Evolutionary conservation across 108 stramenopile genomes (phyloP), one percentile per base, ranked within the genome.

Genomic region (Skeletonema potamos): DNA sequence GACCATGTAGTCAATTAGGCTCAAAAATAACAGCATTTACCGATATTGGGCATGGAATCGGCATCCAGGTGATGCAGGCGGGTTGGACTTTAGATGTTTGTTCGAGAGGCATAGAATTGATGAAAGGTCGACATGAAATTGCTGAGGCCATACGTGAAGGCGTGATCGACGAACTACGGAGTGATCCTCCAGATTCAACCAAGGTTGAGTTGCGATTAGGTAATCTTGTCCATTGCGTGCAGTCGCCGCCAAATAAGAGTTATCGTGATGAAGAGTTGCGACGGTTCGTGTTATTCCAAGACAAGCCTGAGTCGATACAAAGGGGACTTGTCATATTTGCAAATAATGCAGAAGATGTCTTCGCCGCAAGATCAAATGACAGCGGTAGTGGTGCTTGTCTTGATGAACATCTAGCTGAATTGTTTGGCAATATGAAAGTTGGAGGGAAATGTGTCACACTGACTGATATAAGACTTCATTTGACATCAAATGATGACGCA

Each of bases 11-110:
- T 66, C 54, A 43, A 10, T 22, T 27, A 11, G 51, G 65, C 1
- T 18, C 33, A 17, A 67, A 67, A 58, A 72, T 72, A 9, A 66
- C 28, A 41, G 72, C 72, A 3, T 43, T 66, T 10, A 54, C 55
- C 4, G 72, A 72, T 28, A 67, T 72, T 57, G 72, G 72, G 13
- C 72, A 72, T 39, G 72, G 72, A 27, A 67, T 72, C 3, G 72
- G 72, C 10, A 64, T 67, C 30, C 72, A 72, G 9, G 72, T 66
- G 6, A 30, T 72, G 20, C 72, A 72, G 54, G 65, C 66, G 2
- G 72, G 65, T 1, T 57, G 51, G 65, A 30, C 54, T 28, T 29
- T 67, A 15, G 72, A 66, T 1, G 66, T 66, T 32, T 36, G 2
- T 15, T 44, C 64, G 15, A 36, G 72, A 27, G 72, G 72, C 0